phyloP scores from a whole-genome alignment of 768 basidiomycete genomes.

The Termitomyces sp. region DNA sequence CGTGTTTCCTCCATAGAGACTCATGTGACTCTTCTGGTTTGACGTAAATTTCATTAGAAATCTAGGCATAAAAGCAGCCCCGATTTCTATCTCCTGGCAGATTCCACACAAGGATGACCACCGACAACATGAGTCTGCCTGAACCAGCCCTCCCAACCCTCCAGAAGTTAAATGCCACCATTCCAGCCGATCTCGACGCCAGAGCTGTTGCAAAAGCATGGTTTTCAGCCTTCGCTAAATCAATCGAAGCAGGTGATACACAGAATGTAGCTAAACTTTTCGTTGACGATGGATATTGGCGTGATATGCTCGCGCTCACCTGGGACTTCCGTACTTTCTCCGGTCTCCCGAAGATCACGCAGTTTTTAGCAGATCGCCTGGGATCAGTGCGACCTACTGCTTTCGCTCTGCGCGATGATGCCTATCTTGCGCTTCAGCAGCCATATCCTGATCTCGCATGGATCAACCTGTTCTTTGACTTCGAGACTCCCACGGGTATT shows the following conservation, averaged over 20 bases:
- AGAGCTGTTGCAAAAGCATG: conserved; percentile 19
- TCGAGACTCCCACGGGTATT: conserved; percentile 43
- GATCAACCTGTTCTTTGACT: conserved; percentile 52
- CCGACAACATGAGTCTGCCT: not conserved
- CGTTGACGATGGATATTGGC: conserved; percentile 15
- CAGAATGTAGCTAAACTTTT: conserved; percentile 14
- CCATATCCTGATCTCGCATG: conserved; percentile 51
- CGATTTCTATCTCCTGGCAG: not conserved
- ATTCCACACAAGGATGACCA: not conserved
- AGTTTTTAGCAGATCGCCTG: conserved; percentile 16
- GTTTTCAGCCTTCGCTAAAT: conserved; percentile 18
- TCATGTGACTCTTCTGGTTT: too few relatives aligned
- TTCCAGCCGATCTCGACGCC: conserved; percentile 16
- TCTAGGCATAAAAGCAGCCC: not conserved
- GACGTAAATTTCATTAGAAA: too few relatives aligned
- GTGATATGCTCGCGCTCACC: conserved; percentile 19
- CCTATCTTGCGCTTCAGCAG: conserved; percentile 25
- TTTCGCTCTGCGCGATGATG: conserved; percentile 23
- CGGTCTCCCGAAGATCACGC: conserved; percentile 8
- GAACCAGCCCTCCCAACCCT: conserved; percentile 22
- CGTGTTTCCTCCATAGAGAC: too few relatives aligned
- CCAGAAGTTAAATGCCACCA: conserved; percentile 16
- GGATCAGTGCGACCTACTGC: conserved; percentile 16
- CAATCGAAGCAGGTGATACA: conserved; percentile 11
- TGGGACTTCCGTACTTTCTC: conserved; percentile 22